Percentiles rank a stretch among this genome's conserved stretches.
These are phyloP conservation scores for Capsicum rhomboideum DNA, from an alignment of 257 asterid species.

Conservation along the genomic window DNA sequence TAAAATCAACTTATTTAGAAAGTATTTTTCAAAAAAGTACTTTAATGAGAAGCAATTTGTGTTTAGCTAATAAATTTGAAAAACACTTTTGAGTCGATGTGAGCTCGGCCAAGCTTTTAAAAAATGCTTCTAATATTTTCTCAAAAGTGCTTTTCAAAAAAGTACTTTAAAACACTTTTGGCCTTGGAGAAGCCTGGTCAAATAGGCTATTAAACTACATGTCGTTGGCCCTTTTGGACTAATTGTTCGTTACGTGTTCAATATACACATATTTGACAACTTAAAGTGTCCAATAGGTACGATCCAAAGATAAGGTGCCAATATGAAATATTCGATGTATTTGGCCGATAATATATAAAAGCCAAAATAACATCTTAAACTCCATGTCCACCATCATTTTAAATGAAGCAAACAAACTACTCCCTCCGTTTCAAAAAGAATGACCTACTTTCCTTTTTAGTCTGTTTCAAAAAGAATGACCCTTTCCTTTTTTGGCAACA, in stretches of 20 bases:
- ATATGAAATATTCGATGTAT: not conserved
- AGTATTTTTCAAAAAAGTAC: too few species aligned
- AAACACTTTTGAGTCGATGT: not conserved
- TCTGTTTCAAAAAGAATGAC: too few species aligned
- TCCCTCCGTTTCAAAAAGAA: too few species aligned
- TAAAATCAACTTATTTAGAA: not conserved
- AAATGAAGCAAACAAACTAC: not conserved
- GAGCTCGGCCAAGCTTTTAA: not conserved
- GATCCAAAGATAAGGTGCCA: not conserved
- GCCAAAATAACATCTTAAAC: not conserved
- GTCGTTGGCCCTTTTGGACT: too few species aligned
- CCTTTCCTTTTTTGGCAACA: too few species aligned
- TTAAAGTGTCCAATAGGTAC: not conserved
- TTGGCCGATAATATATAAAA: not conserved
- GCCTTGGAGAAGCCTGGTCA: too few species aligned
- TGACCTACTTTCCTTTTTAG: too few species aligned
- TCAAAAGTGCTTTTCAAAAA: too few species aligned
- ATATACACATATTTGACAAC: not conserved
- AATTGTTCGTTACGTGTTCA: not conserved
- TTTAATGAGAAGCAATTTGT: too few species aligned
- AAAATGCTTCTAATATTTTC: not conserved
- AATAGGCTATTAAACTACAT: too few species aligned
- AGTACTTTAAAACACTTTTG: too few species aligned
- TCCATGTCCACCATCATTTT: not conserved
- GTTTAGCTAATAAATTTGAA: too few species aligned